Base-by-base conservation (phyloP, 2,329 filamentous ascomycete species). In the Sporothrix variecibatus region DNA sequence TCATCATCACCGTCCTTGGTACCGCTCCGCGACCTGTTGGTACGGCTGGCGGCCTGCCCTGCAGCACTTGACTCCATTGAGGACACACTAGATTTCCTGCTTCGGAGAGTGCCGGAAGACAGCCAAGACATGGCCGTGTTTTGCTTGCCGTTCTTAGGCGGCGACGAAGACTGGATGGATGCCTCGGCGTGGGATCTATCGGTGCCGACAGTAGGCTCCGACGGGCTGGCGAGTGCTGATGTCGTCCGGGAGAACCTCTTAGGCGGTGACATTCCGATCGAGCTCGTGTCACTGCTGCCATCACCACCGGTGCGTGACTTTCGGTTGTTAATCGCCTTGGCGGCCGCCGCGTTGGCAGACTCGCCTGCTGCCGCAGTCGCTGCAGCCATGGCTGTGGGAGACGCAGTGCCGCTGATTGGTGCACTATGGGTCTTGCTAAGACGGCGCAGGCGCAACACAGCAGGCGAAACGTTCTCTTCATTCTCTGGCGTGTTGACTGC, bases 81-180 rank as follows among this genome's bases (percentile, higher is more conserved):
- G 3, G 82, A 82, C 3, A 81, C 77, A 12, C 82, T 82, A 75
- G 81, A 83, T 38, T 79, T 80, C 76, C 81, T 83, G 74, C 62
- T 75, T 79, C 74, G 78, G 82, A 60, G 76, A 81, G 91, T 89
- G 23, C 88, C 86, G 23, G 85, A 87, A n/a, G 92, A 90, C 53
- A 93, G 84, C 53, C 89, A 90, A 72, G 91, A 91, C 86, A 94
- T 93, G 34, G 88, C 86, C 28, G 87, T 86, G 31, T 92, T 92
- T 79, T 89, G 84, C 7, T 74, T 65, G 74, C 85, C 85, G 69
- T 90, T 86, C 51, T 90, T 87, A 1, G 88, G 87, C 5, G 86
- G 86, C 43, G 87, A 88, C 1, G 85, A 85, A 3, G 86, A 87
- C 17, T 87, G 85, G 75, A 87, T 88, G 77, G 88, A 88, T 15